Percentiles rank a stretch among this genome's conserved stretches.
Conservation (phyloP, 1,284 basidiomycete genomes). For the Tylopilus orsonianus region DNA sequence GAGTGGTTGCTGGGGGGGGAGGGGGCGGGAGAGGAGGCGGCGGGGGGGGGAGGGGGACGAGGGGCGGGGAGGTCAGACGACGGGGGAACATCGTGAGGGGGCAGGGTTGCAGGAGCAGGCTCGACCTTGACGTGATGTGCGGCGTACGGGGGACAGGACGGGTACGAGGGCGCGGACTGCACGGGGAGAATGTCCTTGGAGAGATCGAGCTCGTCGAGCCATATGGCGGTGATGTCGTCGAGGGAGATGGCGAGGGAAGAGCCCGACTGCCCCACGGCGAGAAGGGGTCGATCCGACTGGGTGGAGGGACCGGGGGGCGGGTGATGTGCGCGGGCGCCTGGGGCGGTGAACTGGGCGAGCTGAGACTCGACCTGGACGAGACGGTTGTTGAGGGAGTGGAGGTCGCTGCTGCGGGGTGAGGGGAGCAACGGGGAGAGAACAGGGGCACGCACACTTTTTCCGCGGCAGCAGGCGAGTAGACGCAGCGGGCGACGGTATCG, state of each 20-base stretch:
- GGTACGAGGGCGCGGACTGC: constrained; percentile 18
- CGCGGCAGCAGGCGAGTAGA: constrained; percentile 75
- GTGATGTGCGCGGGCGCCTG: constrained; percentile 39
- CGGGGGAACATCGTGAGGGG: constrained; percentile 13
- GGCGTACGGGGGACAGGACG: constrained; percentile 13
- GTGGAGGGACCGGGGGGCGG: constrained; percentile 31
- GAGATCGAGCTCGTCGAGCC: constrained; percentile 53
- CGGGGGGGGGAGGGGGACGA: constrained; percentile 26
- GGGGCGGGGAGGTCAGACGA: constrained; percentile 27
- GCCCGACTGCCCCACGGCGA: constrained; percentile 39
- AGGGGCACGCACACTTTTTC: constrained; percentile 69
- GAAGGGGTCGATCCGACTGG: constrained; percentile 39
- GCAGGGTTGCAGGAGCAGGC: constrained; percentile 37
- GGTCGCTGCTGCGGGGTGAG: constrained; percentile 47
- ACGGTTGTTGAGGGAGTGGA: constrained; percentile 78
- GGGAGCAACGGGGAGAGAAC: constrained; percentile 2
- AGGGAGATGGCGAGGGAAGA: constrained; percentile 54
- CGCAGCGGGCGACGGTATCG: constrained; percentile 67
- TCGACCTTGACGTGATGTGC: constrained; percentile 47
- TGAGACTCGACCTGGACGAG: constrained; percentile 59
- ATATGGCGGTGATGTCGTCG: constrained; percentile 57
- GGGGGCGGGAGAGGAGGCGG: constrained; percentile 25
- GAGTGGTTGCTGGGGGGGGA: too few relatives aligned
- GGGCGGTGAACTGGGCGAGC: constrained; percentile 49
- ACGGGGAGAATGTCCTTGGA: constrained; percentile 26